These are phyloP conservation scores for Pichia sp. DNA, from an alignment of 1,139 yeast species.

Conservation along the genomic window DNA sequence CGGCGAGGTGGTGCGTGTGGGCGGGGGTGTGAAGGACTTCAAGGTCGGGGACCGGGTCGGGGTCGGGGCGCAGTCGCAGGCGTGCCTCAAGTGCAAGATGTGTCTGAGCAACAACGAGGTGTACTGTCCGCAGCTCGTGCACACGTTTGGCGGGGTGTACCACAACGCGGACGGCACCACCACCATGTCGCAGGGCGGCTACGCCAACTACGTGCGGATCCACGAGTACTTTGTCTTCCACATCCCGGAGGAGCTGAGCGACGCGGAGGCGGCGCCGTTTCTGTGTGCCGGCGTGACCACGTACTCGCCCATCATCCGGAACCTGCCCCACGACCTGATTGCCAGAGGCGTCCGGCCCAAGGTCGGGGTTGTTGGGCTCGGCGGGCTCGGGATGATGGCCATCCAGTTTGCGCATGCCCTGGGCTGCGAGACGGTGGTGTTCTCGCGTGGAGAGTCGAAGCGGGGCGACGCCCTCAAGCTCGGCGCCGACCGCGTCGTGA, in stretches of 20 bases:
- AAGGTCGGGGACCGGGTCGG: constrained; percentile 61
- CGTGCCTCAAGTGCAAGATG: constrained; percentile 46
- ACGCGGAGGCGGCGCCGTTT: constrained; percentile 55
- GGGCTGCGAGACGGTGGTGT: constrained; percentile 55
- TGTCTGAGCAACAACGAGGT: constrained; percentile 47
- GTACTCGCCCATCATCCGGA: constrained; percentile 50
- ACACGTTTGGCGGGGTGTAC: constrained; percentile 44
- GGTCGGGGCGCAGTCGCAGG: constrained; percentile 50
- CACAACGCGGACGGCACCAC: constrained; percentile 32
- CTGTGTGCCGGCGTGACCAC: constrained; percentile 68
- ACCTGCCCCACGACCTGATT: constrained; percentile 23
- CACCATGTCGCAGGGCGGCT: constrained; percentile 53
- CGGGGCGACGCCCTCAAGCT: constrained; percentile 47
- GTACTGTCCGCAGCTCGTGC: constrained; percentile 41
- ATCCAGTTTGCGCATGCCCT: constrained; percentile 52
- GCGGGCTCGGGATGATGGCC: constrained; percentile 62
- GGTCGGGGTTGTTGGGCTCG: constrained; percentile 55
- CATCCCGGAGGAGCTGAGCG: constrained; percentile 50
- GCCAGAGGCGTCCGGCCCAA: constrained; percentile 37
- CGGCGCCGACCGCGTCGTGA: constrained; percentile 52
- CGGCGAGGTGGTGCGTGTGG: constrained; percentile 42
- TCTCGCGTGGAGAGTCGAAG: constrained; percentile 47
- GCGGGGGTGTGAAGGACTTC: constrained; percentile 42
- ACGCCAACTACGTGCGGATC: constrained; percentile 53
- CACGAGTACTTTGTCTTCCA: constrained; percentile 50